Base-by-base conservation (phyloP, 495 filamentous ascomycete genomes). In the Penicillium cinerascens region DNA sequence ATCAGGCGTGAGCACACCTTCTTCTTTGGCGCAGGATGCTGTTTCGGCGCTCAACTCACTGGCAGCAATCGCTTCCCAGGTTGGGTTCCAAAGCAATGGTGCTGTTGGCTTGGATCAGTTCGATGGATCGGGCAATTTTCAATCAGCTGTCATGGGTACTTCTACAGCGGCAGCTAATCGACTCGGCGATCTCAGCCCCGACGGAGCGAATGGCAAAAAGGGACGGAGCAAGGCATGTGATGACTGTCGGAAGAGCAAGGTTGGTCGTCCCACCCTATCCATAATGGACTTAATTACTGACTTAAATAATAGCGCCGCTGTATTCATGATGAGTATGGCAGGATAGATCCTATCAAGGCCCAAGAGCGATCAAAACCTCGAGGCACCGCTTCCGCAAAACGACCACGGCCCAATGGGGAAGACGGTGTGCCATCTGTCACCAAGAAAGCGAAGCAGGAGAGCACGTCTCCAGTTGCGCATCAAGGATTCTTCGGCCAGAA, bases 231-330 rank as follows among this genome's bases (percentile, higher is more conserved):
- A 84, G 59, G 83, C 83, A 10, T 87, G 83, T 55, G 77, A 80
- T 51, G 82, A 85, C 51, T 87, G 83, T 59, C 80, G 83, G 17
- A 86, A 81, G 63, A 84, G 81, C 74, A 87, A 87, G 79, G 83
- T 85, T 54, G 58, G 65, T 59, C 13, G 22, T 41, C 21, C 13
- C 13, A 20, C 21, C 7, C 10, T 17, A 0, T n/a, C 5, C 20
- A 17, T n/a, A n/a, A 3, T 21, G 37, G 10, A 35, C 8, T 18
- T 9, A 8, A 17, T 13, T 4, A n/a, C 39, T 41, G 35, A 23
- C 6, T 22, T 2, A 8, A 4, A n/a, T 13, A 52, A 59, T 58
- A 87, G 84, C 82, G 84, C 46, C 82, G 84, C 55, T 87, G 84
- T 57, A 83, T 87, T 21, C 84, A 87, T 54, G 82, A 87, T 53